Evolutionary conservation across 805 yeast genomes (phyloP).

Genomic region (Naumovozyma baii): DNA sequence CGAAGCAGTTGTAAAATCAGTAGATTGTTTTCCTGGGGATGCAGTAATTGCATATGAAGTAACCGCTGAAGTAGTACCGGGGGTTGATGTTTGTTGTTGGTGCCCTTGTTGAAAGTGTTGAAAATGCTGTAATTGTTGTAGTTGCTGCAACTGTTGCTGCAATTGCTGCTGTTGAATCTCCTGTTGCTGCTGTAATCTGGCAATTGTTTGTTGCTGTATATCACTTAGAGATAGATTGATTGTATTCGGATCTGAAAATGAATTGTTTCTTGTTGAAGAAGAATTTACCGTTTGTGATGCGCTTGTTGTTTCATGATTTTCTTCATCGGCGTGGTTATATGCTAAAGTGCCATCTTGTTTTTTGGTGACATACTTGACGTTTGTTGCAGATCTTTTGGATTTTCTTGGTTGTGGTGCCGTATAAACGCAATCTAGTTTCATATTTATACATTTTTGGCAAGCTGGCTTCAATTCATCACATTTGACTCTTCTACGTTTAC

Average conservation of each 20-base stretch:
- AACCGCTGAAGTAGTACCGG: too few species aligned
- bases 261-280: neutral
- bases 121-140: slow-evolving; percentile 20
- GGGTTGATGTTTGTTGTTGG: too few species aligned
- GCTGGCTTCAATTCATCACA: slow-evolving; percentile 81
- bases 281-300: neutral
- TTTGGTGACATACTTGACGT: neutral
- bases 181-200: slow-evolving; percentile 21
- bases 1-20: too few species aligned
- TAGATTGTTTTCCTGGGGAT: neutral
- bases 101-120: too few species aligned
- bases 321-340: neutral
- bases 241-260: neutral
- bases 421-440: slow-evolving; percentile 72
- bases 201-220: neutral
- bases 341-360: neutral
- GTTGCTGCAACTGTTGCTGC: slow-evolving; percentile 15
- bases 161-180: slow-evolving; percentile 3
- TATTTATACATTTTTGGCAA: slow-evolving; percentile 69
- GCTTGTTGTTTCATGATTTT: too few species aligned
- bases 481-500: slow-evolving; percentile 82
- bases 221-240: neutral
- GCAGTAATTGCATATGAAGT: neutral
- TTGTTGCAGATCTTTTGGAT: neutral
- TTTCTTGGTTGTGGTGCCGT: slow-evolving; percentile 23